A percentile compares a stretch with the other conserved stretches of the same genome.
phyloP scores from a whole-genome alignment of 768 basidiomycete species.

The Suillus lakei region DNA sequence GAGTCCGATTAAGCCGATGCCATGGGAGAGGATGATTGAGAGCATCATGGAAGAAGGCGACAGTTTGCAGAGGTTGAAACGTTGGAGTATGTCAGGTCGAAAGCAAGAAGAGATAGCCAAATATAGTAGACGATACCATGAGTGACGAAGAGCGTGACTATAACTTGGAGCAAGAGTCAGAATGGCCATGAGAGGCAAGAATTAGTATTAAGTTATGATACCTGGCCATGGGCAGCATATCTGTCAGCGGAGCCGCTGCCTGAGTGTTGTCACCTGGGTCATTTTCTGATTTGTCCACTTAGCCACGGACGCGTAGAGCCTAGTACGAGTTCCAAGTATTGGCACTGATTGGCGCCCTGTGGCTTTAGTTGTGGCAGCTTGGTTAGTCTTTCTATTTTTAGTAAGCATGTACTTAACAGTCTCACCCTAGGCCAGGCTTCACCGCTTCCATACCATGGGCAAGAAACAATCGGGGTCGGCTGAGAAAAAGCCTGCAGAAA shows the following conservation, averaged over 20 bases:
- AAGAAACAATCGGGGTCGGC: slow-evolving; percentile 5
- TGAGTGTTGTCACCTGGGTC: background rate
- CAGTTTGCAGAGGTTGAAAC: background rate
- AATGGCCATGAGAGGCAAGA: background rate
- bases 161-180: background rate
- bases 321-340: background rate
- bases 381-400: background rate
- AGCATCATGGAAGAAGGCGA: background rate
- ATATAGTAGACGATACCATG: background rate
- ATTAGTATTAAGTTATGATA: background rate
- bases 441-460: slow-evolving; percentile 1
- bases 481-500: slow-evolving; percentile 1
- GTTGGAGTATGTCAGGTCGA: background rate
- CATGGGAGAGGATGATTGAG: background rate
- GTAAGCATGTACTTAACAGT: background rate
- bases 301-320: background rate
- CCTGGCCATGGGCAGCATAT: background rate
- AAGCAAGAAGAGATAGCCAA: background rate
- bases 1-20: too few species aligned
- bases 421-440: background rate
- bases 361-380: too few species aligned
- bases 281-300: background rate
- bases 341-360: background rate
- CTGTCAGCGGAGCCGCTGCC: background rate
- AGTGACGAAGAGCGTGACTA: background rate